These are phyloP conservation scores for Misopates orontium DNA, from an alignment of 257 asterid genomes.

Conservation along the genomic window DNA sequence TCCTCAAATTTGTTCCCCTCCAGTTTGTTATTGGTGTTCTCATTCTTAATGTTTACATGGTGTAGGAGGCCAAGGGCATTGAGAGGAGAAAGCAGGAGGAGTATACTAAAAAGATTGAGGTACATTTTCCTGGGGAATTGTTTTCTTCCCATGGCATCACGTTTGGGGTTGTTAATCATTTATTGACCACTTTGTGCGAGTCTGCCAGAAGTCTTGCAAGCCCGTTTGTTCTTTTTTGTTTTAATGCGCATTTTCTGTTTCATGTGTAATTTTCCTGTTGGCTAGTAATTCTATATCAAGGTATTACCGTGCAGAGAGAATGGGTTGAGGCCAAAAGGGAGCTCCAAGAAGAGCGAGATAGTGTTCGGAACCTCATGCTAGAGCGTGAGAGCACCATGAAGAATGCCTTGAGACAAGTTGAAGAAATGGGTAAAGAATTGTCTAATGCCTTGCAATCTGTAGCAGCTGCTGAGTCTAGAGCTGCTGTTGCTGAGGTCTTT, in stretches of 20 bases:
- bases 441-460: slow-evolving; percentile 59
- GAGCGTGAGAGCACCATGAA: slow-evolving; percentile 65
- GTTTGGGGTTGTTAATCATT: slow-evolving; percentile 12
- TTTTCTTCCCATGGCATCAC: neutral
- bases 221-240: neutral
- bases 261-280: slow-evolving; percentile 12
- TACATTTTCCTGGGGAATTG: slow-evolving; percentile 18
- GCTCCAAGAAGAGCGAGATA: slow-evolving; percentile 81
- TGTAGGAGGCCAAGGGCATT: slow-evolving; percentile 73
- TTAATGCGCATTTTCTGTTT: neutral
- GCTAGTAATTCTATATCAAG: slow-evolving; percentile 12
- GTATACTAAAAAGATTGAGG: slow-evolving; percentile 72
- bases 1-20: slow-evolving; percentile 12
- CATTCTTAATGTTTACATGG: slow-evolving; percentile 20
- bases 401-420: slow-evolving; percentile 62
- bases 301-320: slow-evolving; percentile 59
- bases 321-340: slow-evolving; percentile 93
- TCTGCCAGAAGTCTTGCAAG: neutral
- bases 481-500: slow-evolving; percentile 80
- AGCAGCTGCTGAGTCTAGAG: slow-evolving; percentile 82
- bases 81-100: slow-evolving; percentile 80
- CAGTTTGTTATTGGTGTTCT: neutral
- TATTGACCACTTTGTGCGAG: slow-evolving; percentile 3
- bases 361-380: slow-evolving; percentile 57
- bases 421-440: slow-evolving; percentile 63